Evolutionary conservation across 495 filamentous ascomycete genomes (phyloP), one percentile per base, ranked within the genome.

Genomic region (Penicillium desertorum): DNA sequence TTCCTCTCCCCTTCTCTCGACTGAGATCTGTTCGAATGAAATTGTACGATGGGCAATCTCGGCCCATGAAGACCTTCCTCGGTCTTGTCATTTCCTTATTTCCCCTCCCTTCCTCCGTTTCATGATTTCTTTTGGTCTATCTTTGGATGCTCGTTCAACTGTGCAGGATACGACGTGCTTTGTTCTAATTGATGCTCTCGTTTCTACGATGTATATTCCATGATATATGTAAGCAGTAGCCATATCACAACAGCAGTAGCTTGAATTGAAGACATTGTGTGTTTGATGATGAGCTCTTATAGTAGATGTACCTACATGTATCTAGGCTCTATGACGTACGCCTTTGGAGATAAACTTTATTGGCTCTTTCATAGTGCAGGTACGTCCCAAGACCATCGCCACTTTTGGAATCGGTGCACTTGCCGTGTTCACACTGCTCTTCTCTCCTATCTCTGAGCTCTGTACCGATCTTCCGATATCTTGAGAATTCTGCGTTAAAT

Each of bases 11-110:
- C 9, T 20, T 20, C 17, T 20, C 23, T 34, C 7, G 3, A 39
- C 47, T 20, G 59, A 51, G 62, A 61, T 65, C 43, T 34, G 62
- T 51, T 62, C 57, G 12, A 51, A 30, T 30, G 45, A 67, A 62
- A 67, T 67, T 65, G 57, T 48, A 51, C 36, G 54, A 61, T 37
- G 59, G 58, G 56, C 51, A 55, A 61, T 62, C 59, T 64, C 49
- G 50, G 51, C 32, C 50, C 34, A 59, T 58, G 56, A 57, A 55
- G 46, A 45, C 36, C 43, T 34, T 19, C 48, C 34, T 52, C 58
- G 57, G 46, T 54, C 42, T 45, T 45, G 17, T 56, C n/a, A 36
- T 44, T 52, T 20, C 54, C 19, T 52, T 64, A 49, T 59, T 51
- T 53, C 42, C 36, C 51, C 22, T 44, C 54, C 42, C 39, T 29